Conservation (phyloP, 176 grass and related monocot genomes). For the Zea luxurians region DNA sequence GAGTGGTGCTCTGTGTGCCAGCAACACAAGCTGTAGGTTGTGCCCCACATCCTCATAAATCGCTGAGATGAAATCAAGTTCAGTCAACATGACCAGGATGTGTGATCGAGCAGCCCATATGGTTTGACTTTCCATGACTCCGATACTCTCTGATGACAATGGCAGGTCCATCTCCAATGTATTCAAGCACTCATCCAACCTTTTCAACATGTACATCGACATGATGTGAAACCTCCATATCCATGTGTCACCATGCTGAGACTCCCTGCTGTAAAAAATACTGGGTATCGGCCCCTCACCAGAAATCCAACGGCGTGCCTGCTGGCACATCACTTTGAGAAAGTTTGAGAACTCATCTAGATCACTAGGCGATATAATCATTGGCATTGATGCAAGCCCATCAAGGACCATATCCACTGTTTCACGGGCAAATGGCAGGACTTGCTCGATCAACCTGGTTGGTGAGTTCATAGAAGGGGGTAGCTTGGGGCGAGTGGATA, state of each 20-base stretch:
- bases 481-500: constrained; percentile 38
- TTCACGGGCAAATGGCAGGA: constrained; percentile 70
- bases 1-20: constrained; percentile 48
- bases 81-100: constrained; percentile 62
- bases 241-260: constrained; percentile 59
- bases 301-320: constrained; percentile 46
- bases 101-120: constrained; percentile 45
- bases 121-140: constrained; percentile 45
- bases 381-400: constrained; percentile 51
- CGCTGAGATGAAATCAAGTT: constrained; percentile 65
- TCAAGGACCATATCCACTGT: constrained; percentile 46
- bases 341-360: constrained; percentile 81
- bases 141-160: constrained; percentile 44
- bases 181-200: constrained; percentile 64
- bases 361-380: constrained; percentile 49
- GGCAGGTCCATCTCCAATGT: constrained; percentile 61
- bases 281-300: constrained; percentile 46
- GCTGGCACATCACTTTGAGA: constrained; percentile 54
- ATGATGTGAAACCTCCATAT: constrained; percentile 56
- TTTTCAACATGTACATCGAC: constrained; percentile 60
- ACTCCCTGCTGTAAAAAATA: constrained; percentile 53
- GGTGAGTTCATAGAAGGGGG: constrained; percentile 37
- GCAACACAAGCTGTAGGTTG: constrained; percentile 60
- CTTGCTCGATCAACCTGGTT: constrained; percentile 51
- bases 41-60: constrained; percentile 76